Percentiles rank a stretch among this genome's conserved stretches.
Conservation (phyloP, 306 rosid species). For the Citrullus mucosospermus region DNA sequence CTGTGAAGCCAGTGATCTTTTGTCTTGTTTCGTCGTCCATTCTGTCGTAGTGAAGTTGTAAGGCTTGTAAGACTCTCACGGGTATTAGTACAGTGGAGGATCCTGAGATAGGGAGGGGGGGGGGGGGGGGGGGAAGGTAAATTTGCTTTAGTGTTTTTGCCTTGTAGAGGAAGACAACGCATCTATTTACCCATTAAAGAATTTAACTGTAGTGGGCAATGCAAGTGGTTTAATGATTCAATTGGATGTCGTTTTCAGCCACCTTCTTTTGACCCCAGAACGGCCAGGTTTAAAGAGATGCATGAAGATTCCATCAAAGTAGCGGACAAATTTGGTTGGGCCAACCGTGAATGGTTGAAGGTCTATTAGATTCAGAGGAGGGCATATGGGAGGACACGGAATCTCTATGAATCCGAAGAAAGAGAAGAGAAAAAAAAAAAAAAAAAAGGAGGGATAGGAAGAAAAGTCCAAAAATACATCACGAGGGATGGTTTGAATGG, state of each 20-base stretch:
- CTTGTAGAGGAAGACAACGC: neutral
- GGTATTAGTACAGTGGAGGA: conserved; percentile 71
- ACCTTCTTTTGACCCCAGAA: neutral
- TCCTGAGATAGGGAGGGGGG: conserved; percentile 11
- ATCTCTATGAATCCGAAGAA: neutral
- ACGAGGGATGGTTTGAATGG: neutral
- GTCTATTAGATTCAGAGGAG: neutral
- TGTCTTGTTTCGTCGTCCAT: conserved; percentile 35
- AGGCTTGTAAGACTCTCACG: conserved; percentile 81
- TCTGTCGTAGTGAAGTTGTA: conserved; percentile 69
- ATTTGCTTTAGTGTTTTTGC: neutral
- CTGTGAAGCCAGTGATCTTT: conserved; percentile 26
- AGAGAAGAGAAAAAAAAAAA: neutral
- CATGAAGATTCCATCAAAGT: conserved; percentile 3
- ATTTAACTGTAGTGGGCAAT: neutral
- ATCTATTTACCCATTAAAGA: neutral
- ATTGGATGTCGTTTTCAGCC: neutral
- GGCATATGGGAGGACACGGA: neutral
- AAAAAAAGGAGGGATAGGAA: neutral
- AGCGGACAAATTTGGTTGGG: neutral
- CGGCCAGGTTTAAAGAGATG: neutral
- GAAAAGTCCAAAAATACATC: neutral
- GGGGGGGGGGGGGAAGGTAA: neutral
- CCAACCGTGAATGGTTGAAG: neutral
- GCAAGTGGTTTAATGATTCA: neutral